These are phyloP conservation scores for Chloromonas sp. DNA, from an alignment of 163 green algal species.

Conservation along the genomic window DNA sequence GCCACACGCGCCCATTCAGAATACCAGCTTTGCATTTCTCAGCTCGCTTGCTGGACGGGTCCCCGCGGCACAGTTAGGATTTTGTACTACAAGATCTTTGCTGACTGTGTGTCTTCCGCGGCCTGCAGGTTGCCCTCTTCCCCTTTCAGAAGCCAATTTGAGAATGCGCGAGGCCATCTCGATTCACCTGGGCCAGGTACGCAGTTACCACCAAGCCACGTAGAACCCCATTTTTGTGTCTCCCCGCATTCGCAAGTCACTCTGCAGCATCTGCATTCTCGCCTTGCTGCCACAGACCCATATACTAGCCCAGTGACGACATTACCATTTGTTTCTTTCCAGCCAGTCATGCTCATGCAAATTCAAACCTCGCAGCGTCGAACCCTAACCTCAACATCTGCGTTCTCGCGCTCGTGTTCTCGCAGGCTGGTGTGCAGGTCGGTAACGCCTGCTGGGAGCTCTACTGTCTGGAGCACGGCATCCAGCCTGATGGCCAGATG, in stretches of 20 bases:
- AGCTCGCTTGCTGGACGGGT: too few species aligned
- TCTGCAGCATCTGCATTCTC: too few species aligned
- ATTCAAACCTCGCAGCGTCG: neutral
- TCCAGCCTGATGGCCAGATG: constrained; percentile 90
- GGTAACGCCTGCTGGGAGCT: constrained; percentile 99
- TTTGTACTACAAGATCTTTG: too few species aligned
- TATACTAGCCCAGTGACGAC: too few species aligned
- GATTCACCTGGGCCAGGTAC: constrained; percentile 86
- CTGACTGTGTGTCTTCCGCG: too few species aligned
- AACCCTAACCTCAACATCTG: neutral
- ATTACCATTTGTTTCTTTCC: neutral
- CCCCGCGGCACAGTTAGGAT: too few species aligned
- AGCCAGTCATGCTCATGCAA: neutral
- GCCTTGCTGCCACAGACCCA: too few species aligned
- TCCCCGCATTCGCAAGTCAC: neutral
- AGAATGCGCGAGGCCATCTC: constrained; percentile 92
- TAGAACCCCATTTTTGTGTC: neutral
- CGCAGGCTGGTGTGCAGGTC: constrained; percentile 50
- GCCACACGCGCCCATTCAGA: too few species aligned
- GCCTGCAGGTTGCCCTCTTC: too few species aligned
- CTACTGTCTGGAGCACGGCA: constrained; percentile 94
- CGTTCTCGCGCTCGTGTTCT: neutral
- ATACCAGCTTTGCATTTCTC: too few species aligned
- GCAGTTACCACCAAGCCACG: neutral
- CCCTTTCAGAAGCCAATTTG: too few species aligned